phyloP scores from a whole-genome alignment of 495 filamentous ascomycete genomes.

The Trichoderma virens region DNA sequence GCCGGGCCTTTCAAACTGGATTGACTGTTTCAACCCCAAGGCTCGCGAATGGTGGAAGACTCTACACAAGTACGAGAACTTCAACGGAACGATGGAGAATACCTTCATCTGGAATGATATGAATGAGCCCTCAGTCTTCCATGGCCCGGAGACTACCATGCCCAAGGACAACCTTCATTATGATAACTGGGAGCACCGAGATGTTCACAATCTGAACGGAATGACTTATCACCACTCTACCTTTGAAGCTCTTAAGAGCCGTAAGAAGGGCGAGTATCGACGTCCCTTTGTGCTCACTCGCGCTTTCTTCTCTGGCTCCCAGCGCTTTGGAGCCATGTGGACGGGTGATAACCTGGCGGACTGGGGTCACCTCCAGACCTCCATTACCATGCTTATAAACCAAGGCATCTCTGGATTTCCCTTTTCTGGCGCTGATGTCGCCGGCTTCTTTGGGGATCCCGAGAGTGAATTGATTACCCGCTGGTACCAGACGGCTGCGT shows the following conservation, averaged over 20 bases:
- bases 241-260: slow-evolving; percentile 68
- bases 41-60: slow-evolving; percentile 81
- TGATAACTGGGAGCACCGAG: slow-evolving; percentile 92
- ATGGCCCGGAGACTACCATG: slow-evolving; percentile 95
- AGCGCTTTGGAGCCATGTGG: slow-evolving; percentile 92
- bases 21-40: slow-evolving; percentile 87
- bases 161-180: slow-evolving; percentile 93
- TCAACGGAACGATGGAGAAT: slow-evolving; percentile 75
- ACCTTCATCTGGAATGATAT: slow-evolving; percentile 98
- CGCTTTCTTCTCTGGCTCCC: slow-evolving; percentile 81
- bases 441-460: slow-evolving; percentile 96
- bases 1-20: slow-evolving; percentile 93
- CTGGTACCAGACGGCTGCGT: slow-evolving; percentile 95
- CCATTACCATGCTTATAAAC: slow-evolving; percentile 86
- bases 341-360: slow-evolving; percentile 92
- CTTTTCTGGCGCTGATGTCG: slow-evolving; percentile 92
- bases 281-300: slow-evolving; percentile 90
- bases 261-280: slow-evolving; percentile 67
- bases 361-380: slow-evolving; percentile 81
- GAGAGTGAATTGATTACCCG: slow-evolving; percentile 80
- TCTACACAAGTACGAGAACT: slow-evolving; percentile 79
- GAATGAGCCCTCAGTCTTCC: slow-evolving; percentile 99
- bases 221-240: slow-evolving; percentile 92
- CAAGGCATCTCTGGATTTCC: slow-evolving; percentile 90
- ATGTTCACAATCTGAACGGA: slow-evolving; percentile 91